phyloP scores from a whole-genome alignment of 2,329 filamentous ascomycete species.

The Pezicula radicicola region DNA sequence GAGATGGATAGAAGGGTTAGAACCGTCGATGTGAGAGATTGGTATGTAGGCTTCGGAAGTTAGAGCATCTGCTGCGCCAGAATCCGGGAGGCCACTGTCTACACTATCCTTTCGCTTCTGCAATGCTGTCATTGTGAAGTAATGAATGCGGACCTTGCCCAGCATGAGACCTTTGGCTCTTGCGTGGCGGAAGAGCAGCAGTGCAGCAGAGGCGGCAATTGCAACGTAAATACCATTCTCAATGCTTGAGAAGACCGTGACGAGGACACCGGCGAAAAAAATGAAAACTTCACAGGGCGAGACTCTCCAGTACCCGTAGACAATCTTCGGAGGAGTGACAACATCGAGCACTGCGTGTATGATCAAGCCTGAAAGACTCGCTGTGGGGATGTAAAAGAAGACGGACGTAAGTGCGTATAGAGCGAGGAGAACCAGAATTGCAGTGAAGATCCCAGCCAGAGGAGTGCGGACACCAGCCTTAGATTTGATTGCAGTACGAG shows the following conservation, averaged over 20 bases:
- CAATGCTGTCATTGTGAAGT: conserved; percentile 12
- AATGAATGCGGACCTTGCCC: conserved; percentile 31
- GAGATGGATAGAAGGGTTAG: conserved; percentile 45
- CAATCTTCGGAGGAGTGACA: conserved; percentile 67
- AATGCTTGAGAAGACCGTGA: conserved; percentile 47
- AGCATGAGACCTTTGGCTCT: conserved; percentile 46
- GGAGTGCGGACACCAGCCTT: conserved; percentile 81
- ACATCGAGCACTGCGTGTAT: conserved; percentile 81
- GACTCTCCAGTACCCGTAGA: conserved; percentile 76
- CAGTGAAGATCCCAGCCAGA: conserved; percentile 75
- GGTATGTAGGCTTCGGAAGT: conserved; percentile 39
- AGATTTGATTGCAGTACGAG: conserved; percentile 45
- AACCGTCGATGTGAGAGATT: conserved; percentile 45
- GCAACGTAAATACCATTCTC: conserved; percentile 50
- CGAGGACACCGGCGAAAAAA: conserved; percentile 69
- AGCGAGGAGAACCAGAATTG: conserved; percentile 70
- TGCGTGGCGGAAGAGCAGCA: conserved; percentile 44
- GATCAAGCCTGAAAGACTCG: conserved; percentile 71
- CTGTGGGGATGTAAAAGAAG: conserved; percentile 78
- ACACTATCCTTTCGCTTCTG: conserved; percentile 9
- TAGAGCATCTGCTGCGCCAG: conserved; percentile 5
- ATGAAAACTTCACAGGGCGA: conserved; percentile 72
- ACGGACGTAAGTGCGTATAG: conserved; percentile 75
- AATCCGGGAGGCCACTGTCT: not conserved
- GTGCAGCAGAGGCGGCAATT: conserved; percentile 36